phyloP scores from a whole-genome alignment of 164 flowering plant genomes.

The Berberis vulgaris region DNA sequence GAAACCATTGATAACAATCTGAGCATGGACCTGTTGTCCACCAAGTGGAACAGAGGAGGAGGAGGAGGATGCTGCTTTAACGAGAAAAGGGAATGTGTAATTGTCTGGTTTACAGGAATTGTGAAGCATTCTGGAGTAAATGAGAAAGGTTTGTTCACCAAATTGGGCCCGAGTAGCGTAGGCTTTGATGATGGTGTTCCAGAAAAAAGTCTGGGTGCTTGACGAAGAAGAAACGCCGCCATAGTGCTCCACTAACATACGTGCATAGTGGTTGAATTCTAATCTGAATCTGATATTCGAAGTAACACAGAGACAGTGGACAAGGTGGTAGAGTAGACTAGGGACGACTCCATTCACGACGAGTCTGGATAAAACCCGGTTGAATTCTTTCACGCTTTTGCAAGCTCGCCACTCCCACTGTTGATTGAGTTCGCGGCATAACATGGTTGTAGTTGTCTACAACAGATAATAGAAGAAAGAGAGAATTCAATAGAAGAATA shows the following conservation, averaged over 20 bases:
- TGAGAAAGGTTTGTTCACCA: slow-evolving; percentile 25
- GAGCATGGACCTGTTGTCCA: slow-evolving; percentile 35
- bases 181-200: slow-evolving; percentile 26
- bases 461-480: too few relatives aligned
- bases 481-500: too few relatives aligned
- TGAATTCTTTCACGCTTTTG: too few relatives aligned
- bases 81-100: slow-evolving; percentile 45
- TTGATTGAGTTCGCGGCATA: too few relatives aligned
- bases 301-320: too few relatives aligned
- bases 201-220: neutral
- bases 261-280: too few relatives aligned
- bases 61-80: slow-evolving; percentile 16
- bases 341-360: too few relatives aligned
- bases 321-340: too few relatives aligned
- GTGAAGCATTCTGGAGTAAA: slow-evolving; percentile 28
- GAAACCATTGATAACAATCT: slow-evolving; percentile 28
- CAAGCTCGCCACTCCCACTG: too few relatives aligned
- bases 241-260: neutral
- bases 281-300: too few relatives aligned
- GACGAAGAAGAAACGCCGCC: neutral
- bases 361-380: too few relatives aligned
- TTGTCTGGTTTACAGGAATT: slow-evolving; percentile 31
- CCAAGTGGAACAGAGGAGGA: neutral
- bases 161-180: slow-evolving; percentile 24
- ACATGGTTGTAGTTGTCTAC: too few relatives aligned